Conservation (phyloP, 345 rosid species). For the Citrus maxima region DNA sequence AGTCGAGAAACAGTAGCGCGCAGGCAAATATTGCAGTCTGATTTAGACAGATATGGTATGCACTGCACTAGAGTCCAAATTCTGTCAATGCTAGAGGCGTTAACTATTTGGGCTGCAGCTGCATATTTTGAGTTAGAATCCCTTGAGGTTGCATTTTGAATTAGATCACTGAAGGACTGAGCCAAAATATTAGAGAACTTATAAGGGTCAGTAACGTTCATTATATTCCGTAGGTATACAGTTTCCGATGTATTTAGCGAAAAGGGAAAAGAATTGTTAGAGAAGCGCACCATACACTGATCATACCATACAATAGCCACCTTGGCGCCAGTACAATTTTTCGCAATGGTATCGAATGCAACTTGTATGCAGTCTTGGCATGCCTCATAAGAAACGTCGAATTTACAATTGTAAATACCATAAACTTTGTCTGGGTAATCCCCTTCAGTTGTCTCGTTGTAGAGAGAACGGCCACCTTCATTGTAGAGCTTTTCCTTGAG, state of each 20-base stretch:
- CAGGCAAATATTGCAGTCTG: background rate
- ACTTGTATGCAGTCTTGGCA: background rate
- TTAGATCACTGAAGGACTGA: background rate
- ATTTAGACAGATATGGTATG: background rate
- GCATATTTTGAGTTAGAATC: background rate
- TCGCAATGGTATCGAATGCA: background rate
- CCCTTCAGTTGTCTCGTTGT: background rate
- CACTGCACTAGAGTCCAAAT: background rate
- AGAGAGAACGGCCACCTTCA: background rate
- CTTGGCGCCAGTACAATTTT: background rate
- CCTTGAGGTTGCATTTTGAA: background rate
- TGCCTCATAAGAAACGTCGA: background rate
- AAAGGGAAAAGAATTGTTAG: slow-evolving; percentile 13
- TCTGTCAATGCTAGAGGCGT: background rate
- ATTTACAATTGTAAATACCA: background rate
- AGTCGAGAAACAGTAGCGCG: rapidly evolving
- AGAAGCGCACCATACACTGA: slow-evolving; percentile 20
- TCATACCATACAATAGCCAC: slow-evolving; percentile 7
- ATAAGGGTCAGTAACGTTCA: background rate
- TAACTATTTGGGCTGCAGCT: background rate
- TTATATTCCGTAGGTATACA: rapidly evolving
- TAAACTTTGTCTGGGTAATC: background rate
- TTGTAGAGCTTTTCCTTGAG: background rate
- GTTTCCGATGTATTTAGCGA: background rate
- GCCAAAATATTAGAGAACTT: background rate